Base-by-base conservation (phyloP, 495 filamentous ascomycete genomes). In the Tuber borchii region DNA sequence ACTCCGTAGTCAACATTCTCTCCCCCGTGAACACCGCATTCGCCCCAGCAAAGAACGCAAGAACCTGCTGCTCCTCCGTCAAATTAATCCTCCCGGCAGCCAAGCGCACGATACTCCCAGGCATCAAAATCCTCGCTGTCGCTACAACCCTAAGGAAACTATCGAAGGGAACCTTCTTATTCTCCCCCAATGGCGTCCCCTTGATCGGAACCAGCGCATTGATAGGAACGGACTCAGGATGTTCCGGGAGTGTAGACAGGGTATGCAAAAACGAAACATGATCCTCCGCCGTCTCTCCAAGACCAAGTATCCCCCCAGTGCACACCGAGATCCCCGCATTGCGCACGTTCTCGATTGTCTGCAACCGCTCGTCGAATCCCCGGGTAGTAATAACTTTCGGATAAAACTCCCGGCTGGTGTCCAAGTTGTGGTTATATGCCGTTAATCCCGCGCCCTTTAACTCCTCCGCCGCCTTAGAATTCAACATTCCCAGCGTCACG, bases 21-120 rank as follows among this genome's bases (percentile, higher is more conserved):
- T 96, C 93, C 31, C 93, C 93, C 1, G 93, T 96, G 83, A 96
- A 96, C 12, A 96, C 88, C 19, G 93, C 93, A 82, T 96, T 96
- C 0, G 93, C 93, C 40, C 93, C 93, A 0, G 93, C 92, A 87
- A 90, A 88, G 83, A 95, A 96, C 81, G 93, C 95, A 76, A 93
- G 83, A 34, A 91, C 88, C 84, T 96, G 93, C 85, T 95, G 90
- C 83, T 93, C 92, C 85, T 96, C 93, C 26, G 86, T 85, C 84
- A 96, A 87, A 1, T 90, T 90, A 79, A 90, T 93, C 61, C 93
- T 84, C 22, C 93, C 93, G 4, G 93, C 93, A 17, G 93, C 93
- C 42, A 96, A 87, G 22, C 93, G 87, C 72, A 96, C 91, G 74
- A 95, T 95, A 4, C 93, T 94, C 2, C 86, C 87, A 0, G 93